A percentile compares a stretch with the other conserved stretches of the same genome.
These are phyloP conservation scores for Tilletia setariae DNA, from an alignment of 1,284 basidiomycete genomes.

Conservation along the genomic window DNA sequence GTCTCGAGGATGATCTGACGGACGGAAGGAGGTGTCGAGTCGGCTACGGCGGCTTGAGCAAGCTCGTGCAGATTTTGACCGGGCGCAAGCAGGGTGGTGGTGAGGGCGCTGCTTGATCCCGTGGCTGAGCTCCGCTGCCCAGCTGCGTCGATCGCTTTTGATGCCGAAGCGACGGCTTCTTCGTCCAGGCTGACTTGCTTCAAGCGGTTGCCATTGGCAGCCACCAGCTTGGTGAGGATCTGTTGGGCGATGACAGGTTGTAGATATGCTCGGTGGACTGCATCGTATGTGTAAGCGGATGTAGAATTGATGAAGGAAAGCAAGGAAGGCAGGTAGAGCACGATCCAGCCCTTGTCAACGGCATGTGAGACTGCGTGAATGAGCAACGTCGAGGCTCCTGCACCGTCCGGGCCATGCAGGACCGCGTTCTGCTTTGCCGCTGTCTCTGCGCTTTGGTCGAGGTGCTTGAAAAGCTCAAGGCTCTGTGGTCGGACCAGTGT, in stretches of 20 bases:
- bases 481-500: conserved; percentile 38
- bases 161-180: conserved; percentile 26
- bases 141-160: conserved; percentile 21
- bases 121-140: background rate
- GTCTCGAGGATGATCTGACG: conserved; percentile 65
- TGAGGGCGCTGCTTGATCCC: conserved; percentile 25
- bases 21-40: conserved; percentile 40
- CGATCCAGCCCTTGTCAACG: conserved; percentile 71
- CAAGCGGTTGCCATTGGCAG: conserved; percentile 50
- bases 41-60: background rate
- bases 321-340: conserved; percentile 82
- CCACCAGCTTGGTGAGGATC: conserved; percentile 52
- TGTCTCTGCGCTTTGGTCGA: conserved; percentile 28
- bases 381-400: conserved; percentile 78
- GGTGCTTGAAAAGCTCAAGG: conserved; percentile 36
- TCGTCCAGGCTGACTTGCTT: conserved; percentile 24
- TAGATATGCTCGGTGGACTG: conserved; percentile 71
- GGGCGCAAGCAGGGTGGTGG: conserved; percentile 20
- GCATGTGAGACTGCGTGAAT: conserved; percentile 77
- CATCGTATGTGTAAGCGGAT: conserved; percentile 71
- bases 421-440: conserved; percentile 23
- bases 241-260: conserved; percentile 63
- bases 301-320: conserved; percentile 75
- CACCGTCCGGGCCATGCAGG: conserved; percentile 64
- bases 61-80: conserved; percentile 16